phyloP scores from a whole-genome alignment of 768 basidiomycete species.

The Leccinellum rugosiceps region DNA sequence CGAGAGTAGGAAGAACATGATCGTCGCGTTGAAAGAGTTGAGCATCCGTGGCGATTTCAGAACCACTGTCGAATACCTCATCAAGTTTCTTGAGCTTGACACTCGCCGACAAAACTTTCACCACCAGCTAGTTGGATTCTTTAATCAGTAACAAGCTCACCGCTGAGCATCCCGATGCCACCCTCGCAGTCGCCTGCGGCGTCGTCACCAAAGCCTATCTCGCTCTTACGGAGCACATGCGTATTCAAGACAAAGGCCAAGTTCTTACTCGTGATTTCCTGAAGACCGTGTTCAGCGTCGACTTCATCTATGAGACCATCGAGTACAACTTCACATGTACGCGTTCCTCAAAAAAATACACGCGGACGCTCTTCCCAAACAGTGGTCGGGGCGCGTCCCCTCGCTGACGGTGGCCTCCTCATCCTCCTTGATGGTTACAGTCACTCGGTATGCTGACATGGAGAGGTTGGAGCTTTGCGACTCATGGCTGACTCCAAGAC shows the following conservation, averaged over 20 bases:
- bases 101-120: constrained; percentile 97
- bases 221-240: constrained; percentile 88
- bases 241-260: constrained; percentile 96
- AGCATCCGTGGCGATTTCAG: constrained; percentile 99
- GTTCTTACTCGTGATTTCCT: constrained; percentile 92
- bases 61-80: constrained; percentile 98
- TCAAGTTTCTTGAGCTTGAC: constrained; percentile 93
- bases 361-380: constrained; percentile 96
- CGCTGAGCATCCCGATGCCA: constrained; percentile 93
- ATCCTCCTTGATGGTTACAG: constrained; percentile 90
- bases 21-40: constrained; percentile 95
- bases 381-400: constrained; percentile 84
- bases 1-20: constrained; percentile 98
- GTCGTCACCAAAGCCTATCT: constrained; percentile 94
- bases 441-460: constrained; percentile 97
- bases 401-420: constrained; percentile 94
- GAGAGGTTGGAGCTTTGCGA: constrained; percentile 91
- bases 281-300: constrained; percentile 94
- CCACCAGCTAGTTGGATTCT: constrained; percentile 97
- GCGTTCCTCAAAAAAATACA: constrained; percentile 80
- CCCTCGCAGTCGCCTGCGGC: constrained; percentile 92
- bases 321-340: constrained; percentile 96
- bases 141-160: constrained; percentile 97
- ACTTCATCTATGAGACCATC: constrained; percentile 95
- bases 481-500: constrained; percentile 97